A percentile compares a stretch with the other conserved stretches of the same genome.
Evolutionary conservation across 2,329 filamentous ascomycete species (phyloP).

Genomic region (Orbilia ellipsospora): DNA sequence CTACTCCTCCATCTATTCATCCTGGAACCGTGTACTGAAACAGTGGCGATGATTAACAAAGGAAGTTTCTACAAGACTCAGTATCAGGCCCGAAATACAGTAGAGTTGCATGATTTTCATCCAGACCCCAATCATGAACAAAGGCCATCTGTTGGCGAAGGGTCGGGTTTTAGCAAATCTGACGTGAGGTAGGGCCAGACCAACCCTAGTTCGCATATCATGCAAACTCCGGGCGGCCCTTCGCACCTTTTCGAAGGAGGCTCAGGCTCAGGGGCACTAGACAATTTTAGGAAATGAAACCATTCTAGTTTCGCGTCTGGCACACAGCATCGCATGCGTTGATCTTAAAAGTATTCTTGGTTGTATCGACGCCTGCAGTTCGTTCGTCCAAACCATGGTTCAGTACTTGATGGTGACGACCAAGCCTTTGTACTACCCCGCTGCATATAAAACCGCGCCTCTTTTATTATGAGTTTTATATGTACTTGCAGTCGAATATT

Average conservation of each 20-base stretch:
- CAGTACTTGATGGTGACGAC: too few relatives aligned
- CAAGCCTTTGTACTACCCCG: too few relatives aligned
- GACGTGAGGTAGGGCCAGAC: constrained; percentile 43
- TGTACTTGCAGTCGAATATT: too few relatives aligned
- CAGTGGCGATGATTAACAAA: constrained; percentile 24
- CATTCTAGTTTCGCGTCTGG: constrained; percentile 1
- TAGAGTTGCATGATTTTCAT: constrained; percentile 30
- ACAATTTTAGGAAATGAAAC: constrained; percentile 28
- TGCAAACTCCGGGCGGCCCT: constrained; percentile 19
- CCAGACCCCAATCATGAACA: constrained; percentile 7
- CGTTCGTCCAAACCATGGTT: too few relatives aligned
- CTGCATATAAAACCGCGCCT: too few relatives aligned
- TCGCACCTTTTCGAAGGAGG: background rate
- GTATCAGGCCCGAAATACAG: constrained; percentile 25
- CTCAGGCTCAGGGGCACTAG: constrained; percentile 12
- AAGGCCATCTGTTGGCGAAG: constrained; percentile 26
- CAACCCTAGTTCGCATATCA: constrained; percentile 26
- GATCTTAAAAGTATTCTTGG: constrained; percentile 5
- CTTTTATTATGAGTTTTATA: too few relatives aligned
- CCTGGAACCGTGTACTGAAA: constrained; percentile 10
- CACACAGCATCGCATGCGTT: constrained; percentile 23
- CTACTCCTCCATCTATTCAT: constrained; percentile 7
- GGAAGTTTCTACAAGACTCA: constrained; percentile 1
- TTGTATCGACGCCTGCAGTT: constrained; percentile 23
- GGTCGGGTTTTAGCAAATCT: constrained; percentile 19